Percentiles rank a stretch among this genome's conserved stretches.
Conservation (phyloP, 352 stramenopile genomes). For the Globisporangium barbulae region DNA sequence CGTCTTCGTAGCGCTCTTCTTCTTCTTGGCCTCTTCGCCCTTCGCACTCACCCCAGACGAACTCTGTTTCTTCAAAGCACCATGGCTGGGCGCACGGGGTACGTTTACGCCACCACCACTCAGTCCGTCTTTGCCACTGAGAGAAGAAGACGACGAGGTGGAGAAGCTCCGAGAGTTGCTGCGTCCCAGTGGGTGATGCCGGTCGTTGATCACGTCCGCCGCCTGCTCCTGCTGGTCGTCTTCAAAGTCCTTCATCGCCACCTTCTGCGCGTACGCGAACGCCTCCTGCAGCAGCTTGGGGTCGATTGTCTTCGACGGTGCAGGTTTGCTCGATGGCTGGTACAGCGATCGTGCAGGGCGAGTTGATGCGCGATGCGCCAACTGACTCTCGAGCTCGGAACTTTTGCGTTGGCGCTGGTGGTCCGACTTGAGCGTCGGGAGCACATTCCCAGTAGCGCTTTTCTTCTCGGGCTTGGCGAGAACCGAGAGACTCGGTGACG, state of each 20-base stretch:
- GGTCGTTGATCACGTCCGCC: slow-evolving; percentile 15
- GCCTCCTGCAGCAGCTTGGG: slow-evolving; percentile 67
- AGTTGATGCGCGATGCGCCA: slow-evolving; percentile 3
- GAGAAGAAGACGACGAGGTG: slow-evolving; percentile 9
- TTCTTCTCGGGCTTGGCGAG: slow-evolving; percentile 37
- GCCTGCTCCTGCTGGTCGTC: slow-evolving; percentile 27
- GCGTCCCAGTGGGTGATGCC: slow-evolving; percentile 7
- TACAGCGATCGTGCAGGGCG: slow-evolving; percentile 20
- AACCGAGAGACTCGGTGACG: slow-evolving; percentile 48
- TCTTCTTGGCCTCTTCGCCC: slow-evolving; percentile 34
- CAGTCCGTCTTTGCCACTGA: neutral
- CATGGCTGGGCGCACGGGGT: neutral
- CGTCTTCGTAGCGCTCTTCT: slow-evolving; percentile 15
- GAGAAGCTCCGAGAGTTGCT: slow-evolving; percentile 9
- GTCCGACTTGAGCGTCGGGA: slow-evolving; percentile 41
- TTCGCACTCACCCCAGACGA: slow-evolving; percentile 6
- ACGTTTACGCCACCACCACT: neutral
- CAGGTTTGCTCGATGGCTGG: slow-evolving; percentile 14
- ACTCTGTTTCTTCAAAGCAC: slow-evolving; percentile 15
- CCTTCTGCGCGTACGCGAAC: slow-evolving; percentile 63
- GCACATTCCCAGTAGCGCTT: slow-evolving; percentile 19
- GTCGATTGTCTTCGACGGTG: slow-evolving; percentile 38
- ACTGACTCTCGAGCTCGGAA: slow-evolving; percentile 30
- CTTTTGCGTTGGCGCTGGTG: slow-evolving; percentile 12
- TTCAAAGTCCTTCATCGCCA: slow-evolving; percentile 46